Evolutionary conservation across 257 asterid genomes (phyloP).

Genomic region (Haberlea rhodopensis): DNA sequence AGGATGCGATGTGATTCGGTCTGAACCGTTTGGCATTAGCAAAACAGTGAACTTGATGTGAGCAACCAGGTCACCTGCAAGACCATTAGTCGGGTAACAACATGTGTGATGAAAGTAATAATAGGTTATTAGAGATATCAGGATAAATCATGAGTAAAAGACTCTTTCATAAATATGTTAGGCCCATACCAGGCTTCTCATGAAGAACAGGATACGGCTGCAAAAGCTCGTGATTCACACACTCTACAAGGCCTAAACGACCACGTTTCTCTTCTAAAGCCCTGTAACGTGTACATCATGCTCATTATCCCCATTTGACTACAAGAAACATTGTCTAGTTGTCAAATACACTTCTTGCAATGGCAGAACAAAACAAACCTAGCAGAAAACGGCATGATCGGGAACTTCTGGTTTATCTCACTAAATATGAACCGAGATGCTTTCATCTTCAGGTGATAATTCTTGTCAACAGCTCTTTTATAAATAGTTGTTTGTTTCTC

Average conservation of each 20-base stretch:
- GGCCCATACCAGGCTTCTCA: slow-evolving; percentile 75
- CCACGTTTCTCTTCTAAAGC: slow-evolving; percentile 97
- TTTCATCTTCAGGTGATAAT: slow-evolving; percentile 83
- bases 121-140: too few relatives aligned
- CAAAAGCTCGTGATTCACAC: slow-evolving; percentile 86
- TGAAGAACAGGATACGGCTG: slow-evolving; percentile 97
- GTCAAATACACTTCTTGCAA: not conserved
- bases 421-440: slow-evolving; percentile 91
- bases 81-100: slow-evolving; percentile 1
- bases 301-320: slow-evolving; percentile 8
- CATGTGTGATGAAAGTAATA: not conserved
- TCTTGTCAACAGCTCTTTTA: slow-evolving; percentile 91
- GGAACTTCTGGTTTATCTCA: slow-evolving; percentile 84
- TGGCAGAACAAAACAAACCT: slow-evolving; percentile 39
- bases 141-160: too few relatives aligned
- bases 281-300: slow-evolving; percentile 38
- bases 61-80: slow-evolving; percentile 86
- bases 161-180: not conserved
- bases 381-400: slow-evolving; percentile 86
- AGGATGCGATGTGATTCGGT: slow-evolving; percentile 73
- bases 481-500: slow-evolving; percentile 94
- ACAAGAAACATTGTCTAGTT: not conserved
- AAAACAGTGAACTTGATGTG: slow-evolving; percentile 89
- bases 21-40: slow-evolving; percentile 93
- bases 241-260: slow-evolving; percentile 78